Evolutionary conservation across 1,139 yeast species (phyloP).

Genomic region (Kurtzmaniella quercitrusa): DNA sequence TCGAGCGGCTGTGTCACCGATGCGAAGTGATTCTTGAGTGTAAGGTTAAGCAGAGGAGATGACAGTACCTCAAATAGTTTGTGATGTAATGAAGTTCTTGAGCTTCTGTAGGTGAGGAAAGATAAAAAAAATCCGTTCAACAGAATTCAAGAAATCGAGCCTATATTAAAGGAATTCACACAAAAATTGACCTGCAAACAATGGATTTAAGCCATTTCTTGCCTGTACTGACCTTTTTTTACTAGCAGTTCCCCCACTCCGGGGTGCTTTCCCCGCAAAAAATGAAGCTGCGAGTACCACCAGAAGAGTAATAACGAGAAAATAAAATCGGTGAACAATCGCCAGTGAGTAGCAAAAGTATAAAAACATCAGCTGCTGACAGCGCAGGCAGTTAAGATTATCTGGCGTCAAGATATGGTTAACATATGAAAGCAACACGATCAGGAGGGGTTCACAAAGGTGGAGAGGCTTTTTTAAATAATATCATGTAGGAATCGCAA

Average conservation of each 20-base stretch:
- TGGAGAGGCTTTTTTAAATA: too few species aligned
- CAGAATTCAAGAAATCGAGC: not conserved
- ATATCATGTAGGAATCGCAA: too few species aligned
- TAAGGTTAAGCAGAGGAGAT: too few species aligned
- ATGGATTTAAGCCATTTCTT: not conserved
- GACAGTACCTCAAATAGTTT: too few species aligned
- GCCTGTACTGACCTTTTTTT: not conserved
- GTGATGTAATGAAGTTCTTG: too few species aligned
- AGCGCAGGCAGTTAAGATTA: not conserved
- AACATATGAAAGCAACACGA: not conserved
- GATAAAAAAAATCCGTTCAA: not conserved
- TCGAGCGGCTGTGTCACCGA: too few species aligned
- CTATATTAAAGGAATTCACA: not conserved
- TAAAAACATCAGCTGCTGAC: not conserved
- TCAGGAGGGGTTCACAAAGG: too few species aligned
- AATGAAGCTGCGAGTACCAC: not conserved
- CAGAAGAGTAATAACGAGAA: not conserved
- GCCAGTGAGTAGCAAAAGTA: not conserved
- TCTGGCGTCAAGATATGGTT: not conserved
- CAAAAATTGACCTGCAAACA: not conserved
- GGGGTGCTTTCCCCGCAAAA: constrained; percentile 1
- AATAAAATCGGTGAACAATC: not conserved
- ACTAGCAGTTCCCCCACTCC: constrained; percentile 1
- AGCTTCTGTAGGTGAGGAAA: too few species aligned
- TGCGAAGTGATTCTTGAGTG: too few species aligned